phyloP scores from a whole-genome alignment of 768 basidiomycete species.

The Rhizopogon vinicolor region DNA sequence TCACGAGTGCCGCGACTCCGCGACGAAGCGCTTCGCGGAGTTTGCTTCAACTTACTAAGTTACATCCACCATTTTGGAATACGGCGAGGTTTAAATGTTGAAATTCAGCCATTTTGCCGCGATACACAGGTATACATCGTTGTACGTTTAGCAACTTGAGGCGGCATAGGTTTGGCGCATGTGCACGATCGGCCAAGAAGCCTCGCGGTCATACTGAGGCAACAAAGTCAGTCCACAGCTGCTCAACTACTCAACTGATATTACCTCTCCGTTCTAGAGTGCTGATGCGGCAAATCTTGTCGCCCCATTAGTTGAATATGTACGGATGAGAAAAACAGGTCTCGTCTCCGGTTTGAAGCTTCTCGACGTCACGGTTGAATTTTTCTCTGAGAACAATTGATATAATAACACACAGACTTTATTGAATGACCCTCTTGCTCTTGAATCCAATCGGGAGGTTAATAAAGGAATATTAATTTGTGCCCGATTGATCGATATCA shows the following conservation, averaged over 20 bases:
- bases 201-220: neutral
- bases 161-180: neutral
- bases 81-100: neutral
- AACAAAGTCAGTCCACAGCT: neutral
- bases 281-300: too few species aligned
- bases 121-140: neutral
- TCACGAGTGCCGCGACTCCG: conserved; percentile 12
- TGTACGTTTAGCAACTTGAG: neutral
- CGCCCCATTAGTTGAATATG: too few species aligned
- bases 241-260: too few species aligned
- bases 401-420: neutral
- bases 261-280: too few species aligned
- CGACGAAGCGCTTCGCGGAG: conserved; percentile 20
- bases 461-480: too few species aligned
- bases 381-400: neutral
- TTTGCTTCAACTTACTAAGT: conserved; percentile 5
- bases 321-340: too few species aligned
- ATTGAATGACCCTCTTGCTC: neutral
- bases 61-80: neutral
- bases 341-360: too few species aligned
- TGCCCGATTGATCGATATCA: too few species aligned
- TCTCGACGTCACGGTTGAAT: too few species aligned
- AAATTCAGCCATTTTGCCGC: neutral
- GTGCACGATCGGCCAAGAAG: neutral
- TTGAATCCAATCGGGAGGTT: neutral